phyloP scores from a whole-genome alignment of 202 grass and related monocot species.

The Schoenoplectus tabernaemontani region DNA sequence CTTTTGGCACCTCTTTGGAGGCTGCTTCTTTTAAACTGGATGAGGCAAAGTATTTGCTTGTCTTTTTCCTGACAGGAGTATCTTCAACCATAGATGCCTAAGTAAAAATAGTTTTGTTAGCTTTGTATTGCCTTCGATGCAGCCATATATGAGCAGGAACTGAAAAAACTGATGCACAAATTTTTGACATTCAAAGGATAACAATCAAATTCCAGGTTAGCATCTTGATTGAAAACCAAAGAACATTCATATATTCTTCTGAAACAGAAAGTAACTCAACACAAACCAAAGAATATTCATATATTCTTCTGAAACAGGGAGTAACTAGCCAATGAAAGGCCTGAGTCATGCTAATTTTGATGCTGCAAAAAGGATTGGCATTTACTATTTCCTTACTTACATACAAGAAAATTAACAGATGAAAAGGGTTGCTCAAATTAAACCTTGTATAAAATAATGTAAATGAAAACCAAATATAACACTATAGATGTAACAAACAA shows the following conservation, averaged over 20 bases:
- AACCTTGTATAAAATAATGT: neutral
- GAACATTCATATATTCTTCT: neutral
- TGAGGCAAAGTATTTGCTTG: slow-evolving; percentile 74
- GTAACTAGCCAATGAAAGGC: neutral
- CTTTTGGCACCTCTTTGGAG: slow-evolving; percentile 26
- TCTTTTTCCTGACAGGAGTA: slow-evolving; percentile 62
- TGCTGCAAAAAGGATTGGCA: neutral
- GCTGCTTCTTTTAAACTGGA: slow-evolving; percentile 38
- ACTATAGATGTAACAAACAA: slow-evolving; percentile 4
- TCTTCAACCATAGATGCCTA: slow-evolving; percentile 41
- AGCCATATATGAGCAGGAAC: neutral
- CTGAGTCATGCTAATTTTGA: neutral
- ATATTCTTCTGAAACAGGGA: neutral
- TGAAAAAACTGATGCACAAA: neutral
- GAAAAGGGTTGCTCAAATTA: neutral
- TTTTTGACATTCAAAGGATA: neutral
- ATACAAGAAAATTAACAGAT: neutral
- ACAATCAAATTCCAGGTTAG: neutral
- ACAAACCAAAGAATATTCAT: neutral
- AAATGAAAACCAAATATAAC: neutral
- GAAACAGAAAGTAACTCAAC: neutral
- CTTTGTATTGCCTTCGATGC: neutral
- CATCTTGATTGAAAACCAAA: neutral
- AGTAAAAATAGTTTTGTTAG: neutral
- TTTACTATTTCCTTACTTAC: neutral